Evolutionary conservation across 2,329 filamentous ascomycete species (phyloP).

Genomic region (Alternaria sp.): DNA sequence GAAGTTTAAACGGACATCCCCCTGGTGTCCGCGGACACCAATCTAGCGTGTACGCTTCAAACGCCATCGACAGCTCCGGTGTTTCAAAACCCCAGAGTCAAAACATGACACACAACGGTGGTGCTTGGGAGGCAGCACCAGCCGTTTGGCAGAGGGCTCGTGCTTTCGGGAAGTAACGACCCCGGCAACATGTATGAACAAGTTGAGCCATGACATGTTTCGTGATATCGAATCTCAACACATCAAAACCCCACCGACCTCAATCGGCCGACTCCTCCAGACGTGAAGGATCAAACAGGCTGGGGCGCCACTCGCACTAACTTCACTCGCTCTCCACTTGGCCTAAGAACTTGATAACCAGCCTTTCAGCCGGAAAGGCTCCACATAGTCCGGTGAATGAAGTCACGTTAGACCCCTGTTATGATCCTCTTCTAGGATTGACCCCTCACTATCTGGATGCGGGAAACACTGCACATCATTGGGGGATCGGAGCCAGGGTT

Average conservation of each 20-base stretch:
- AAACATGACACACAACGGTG: slow-evolving; percentile 17
- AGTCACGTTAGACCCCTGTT: slow-evolving; percentile 9
- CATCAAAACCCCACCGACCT: not conserved
- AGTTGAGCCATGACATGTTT: slow-evolving; percentile 14
- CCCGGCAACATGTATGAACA: slow-evolving; percentile 7
- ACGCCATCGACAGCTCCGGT: slow-evolving; percentile 9
- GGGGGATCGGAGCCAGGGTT: slow-evolving; percentile 7
- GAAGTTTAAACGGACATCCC: slow-evolving; percentile 1
- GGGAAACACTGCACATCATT: slow-evolving; percentile 15
- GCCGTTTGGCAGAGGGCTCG: slow-evolving; percentile 4
- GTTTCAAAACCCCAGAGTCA: slow-evolving; percentile 10
- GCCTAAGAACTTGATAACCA: not conserved
- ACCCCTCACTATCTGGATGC: slow-evolving; percentile 13
- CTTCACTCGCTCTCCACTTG: not conserved
- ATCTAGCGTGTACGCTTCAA: slow-evolving; percentile 5
- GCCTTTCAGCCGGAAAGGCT: not conserved
- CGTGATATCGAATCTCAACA: slow-evolving; percentile 9
- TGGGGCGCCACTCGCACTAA: not conserved
- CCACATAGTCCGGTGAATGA: slow-evolving; percentile 4
- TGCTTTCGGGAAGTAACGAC: not conserved
- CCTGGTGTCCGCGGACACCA: not conserved
- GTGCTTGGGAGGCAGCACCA: not conserved
- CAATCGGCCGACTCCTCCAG: not conserved
- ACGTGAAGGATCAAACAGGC: not conserved
- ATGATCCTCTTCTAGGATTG: slow-evolving; percentile 5